A percentile compares a stretch with the other conserved stretches of the same genome.
Conservation (phyloP, 2,329 filamentous ascomycete genomes). For the Thelonectria discophora region DNA sequence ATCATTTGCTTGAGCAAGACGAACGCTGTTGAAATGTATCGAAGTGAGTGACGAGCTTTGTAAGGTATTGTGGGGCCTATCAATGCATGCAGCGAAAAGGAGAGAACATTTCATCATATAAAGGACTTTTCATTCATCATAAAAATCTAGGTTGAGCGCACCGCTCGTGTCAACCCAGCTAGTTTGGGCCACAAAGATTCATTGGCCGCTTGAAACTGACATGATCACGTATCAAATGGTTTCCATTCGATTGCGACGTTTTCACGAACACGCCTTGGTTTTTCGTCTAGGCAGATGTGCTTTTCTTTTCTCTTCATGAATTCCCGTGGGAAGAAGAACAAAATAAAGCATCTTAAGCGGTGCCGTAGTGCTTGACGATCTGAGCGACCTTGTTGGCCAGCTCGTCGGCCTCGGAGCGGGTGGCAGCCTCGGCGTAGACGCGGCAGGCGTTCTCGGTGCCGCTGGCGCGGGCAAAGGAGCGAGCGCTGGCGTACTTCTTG, state of each 20-base stretch:
- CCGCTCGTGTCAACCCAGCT: constrained; percentile 16
- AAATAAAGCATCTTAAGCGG: constrained; percentile 39
- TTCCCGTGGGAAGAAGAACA: constrained; percentile 1
- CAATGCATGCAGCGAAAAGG: neutral
- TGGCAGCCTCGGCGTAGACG: constrained; percentile 94
- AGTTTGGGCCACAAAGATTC: neutral
- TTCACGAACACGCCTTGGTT: constrained; percentile 10
- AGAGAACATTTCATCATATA: constrained; percentile 22
- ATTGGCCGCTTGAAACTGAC: neutral
- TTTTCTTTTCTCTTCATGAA: constrained; percentile 12
- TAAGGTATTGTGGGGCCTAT: too few species aligned
- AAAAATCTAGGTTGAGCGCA: constrained; percentile 18
- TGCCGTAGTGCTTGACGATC: constrained; percentile 70
- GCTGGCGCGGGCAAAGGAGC: constrained; percentile 90
- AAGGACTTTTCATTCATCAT: constrained; percentile 30
- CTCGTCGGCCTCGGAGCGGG: constrained; percentile 88
- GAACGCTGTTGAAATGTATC: neutral
- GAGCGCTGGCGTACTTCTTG: constrained; percentile 87
- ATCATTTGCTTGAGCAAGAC: constrained; percentile 37
- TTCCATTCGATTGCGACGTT: constrained; percentile 1
- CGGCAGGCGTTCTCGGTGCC: constrained; percentile 96
- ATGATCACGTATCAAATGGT: neutral
- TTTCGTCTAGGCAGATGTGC: constrained; percentile 21
- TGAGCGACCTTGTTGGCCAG: constrained; percentile 83
- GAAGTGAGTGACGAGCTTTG: neutral